Base-by-base conservation (phyloP, 1,139 yeast species). In the Suhomyces kunorum region DNA sequence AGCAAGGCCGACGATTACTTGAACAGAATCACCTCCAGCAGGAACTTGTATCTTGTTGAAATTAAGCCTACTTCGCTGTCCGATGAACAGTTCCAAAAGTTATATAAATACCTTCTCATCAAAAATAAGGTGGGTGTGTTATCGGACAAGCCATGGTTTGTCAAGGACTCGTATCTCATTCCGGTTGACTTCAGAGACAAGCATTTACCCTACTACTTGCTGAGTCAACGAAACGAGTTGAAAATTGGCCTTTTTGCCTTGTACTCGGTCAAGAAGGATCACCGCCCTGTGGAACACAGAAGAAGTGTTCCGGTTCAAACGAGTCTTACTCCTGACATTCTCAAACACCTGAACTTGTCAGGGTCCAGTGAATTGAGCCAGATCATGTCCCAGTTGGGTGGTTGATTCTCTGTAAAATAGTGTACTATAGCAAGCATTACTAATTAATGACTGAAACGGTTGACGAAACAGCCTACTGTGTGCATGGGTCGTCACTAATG, bases 101-200 rank as follows among this genome's bases (percentile, higher is more conserved):
- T 86, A 30, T 80, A 68, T 56, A 68, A 74, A 22, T 83, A 83
- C 55, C 75, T 83, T 48, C 53, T 63, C 28, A 53, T 64, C 4
- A 67, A 77, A 33, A 57, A 61, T 32, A 80, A 81, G 53, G 80
- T 73, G 36, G 94, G 90, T 0, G 92, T 84, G 14, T 64, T 85
- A 33, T 70, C 77, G 26, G 71, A 68, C 15, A 67, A 59, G 46
- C 78, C 76, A 1, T 48, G 58, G 15, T 68, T 71, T 47, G 81
- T 83, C 24, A 84, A 83, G 54, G 94, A 85, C 56, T 72, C 82
- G 2, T 86, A 85, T 58, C 48, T 86, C 34, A 58, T 83, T 24
- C 73, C 87, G 1, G 49, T 79, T 16, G 66, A 59, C 45, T 57
- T 58, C 41, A 43, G 56, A 33, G 58, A 61, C 41, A 51, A 58